These are phyloP conservation scores for Delonix regia DNA, from an alignment of 306 rosid species.

Conservation along the genomic window DNA sequence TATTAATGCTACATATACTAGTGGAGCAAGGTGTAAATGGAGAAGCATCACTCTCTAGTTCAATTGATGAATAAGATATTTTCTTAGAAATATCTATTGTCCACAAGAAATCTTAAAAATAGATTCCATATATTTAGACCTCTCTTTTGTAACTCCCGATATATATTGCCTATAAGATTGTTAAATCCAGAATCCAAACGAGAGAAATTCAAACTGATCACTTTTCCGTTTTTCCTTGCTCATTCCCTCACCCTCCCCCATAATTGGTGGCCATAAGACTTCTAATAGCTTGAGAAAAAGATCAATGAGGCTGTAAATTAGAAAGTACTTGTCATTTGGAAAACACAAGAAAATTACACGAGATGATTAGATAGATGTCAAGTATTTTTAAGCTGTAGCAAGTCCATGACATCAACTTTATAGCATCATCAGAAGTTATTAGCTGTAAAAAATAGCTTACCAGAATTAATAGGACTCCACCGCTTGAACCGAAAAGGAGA, in stretches of 20 bases:
- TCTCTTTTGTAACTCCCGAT: conserved; percentile 2
- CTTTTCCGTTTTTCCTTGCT: background rate
- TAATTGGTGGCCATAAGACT: background rate
- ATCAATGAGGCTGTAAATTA: conserved; percentile 4
- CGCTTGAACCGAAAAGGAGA: conserved; percentile 81
- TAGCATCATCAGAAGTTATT: conserved; percentile 21
- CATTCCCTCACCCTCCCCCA: background rate
- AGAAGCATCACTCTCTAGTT: conserved; percentile 5
- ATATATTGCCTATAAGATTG: conserved; percentile 2
- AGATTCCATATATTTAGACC: background rate
- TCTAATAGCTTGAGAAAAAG: background rate
- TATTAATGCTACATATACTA: conserved; percentile 20
- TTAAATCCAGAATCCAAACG: conserved; percentile 18
- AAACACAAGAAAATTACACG: conserved; percentile 13
- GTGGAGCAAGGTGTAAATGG: conserved; percentile 1
- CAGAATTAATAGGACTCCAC: conserved; percentile 83
- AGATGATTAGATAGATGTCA: conserved; percentile 12
- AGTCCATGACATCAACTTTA: background rate
- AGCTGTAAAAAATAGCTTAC: conserved; percentile 53
- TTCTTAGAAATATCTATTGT: conserved; percentile 12
- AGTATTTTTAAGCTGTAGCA: background rate
- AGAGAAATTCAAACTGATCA: background rate
- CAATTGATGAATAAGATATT: background rate
- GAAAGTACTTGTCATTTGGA: conserved; percentile 13
- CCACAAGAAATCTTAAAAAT: background rate